Evolutionary conservation across 345 rosid genomes (phyloP).

Genomic region (Arabidopsis thaliana): DNA sequence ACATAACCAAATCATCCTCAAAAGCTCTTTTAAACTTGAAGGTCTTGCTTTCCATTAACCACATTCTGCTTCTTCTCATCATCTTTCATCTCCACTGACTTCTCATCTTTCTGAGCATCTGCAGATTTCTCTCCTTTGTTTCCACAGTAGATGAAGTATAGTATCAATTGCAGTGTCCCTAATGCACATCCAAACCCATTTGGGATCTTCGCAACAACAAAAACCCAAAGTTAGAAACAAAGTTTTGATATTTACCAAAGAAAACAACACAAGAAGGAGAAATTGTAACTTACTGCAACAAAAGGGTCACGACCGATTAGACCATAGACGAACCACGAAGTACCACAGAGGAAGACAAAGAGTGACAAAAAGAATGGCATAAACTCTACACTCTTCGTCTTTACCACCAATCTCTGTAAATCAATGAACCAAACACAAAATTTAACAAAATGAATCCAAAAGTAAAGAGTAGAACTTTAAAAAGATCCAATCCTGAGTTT

Average conservation of each 20-base stretch:
- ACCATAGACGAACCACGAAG: slow-evolving; percentile 93
- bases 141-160: slow-evolving; percentile 77
- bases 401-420: slow-evolving; percentile 81
- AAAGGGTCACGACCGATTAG: slow-evolving; percentile 87
- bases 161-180: slow-evolving; percentile 73
- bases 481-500: not conserved
- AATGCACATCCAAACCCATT: slow-evolving; percentile 89
- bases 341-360: slow-evolving; percentile 90
- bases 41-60: slow-evolving; percentile 45
- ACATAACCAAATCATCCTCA: slow-evolving; percentile 2
- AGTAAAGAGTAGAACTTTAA: not conserved
- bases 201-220: slow-evolving; percentile 59
- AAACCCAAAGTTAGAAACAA: not conserved
- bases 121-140: slow-evolving; percentile 49
- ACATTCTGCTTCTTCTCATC: slow-evolving; percentile 44
- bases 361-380: slow-evolving; percentile 97
- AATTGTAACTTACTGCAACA: slow-evolving; percentile 62
- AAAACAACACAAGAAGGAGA: not conserved
- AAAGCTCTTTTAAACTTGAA: slow-evolving; percentile 41
- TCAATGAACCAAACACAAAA: slow-evolving; percentile 5
- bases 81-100: slow-evolving; percentile 48
- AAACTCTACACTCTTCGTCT: slow-evolving; percentile 92
- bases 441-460: not conserved
- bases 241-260: not conserved
- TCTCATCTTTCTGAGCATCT: slow-evolving; percentile 39